Base-by-base conservation (phyloP, 306 rosid genomes). In the Vachellia collinsii region DNA sequence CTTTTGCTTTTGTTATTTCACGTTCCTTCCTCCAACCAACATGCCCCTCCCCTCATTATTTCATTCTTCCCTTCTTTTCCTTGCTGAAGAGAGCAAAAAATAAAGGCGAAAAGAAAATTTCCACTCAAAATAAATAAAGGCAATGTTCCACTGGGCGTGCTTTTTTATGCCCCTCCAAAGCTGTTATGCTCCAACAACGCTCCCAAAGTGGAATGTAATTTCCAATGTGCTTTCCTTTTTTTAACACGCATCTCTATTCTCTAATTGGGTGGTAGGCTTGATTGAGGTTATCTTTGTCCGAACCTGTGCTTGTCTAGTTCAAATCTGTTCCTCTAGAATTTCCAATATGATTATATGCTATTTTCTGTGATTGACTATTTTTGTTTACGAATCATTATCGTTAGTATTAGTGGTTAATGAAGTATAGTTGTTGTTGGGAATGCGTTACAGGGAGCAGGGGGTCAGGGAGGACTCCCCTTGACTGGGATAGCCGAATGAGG, bases 401-500 rank as follows among this genome's bases (percentile, higher is more conserved):
- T 11, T 23, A 11, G 11, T 10, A 23, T 36, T 36, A 64, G 38
- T 36, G 23, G 44, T 36, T 34, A 14, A 64, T 12, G 51, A 0
- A 8, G 48, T 0, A 11, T 44, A 0, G 5, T 1, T 17, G 20
- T 14, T 37, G 5, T 12, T 42, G 51, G 74, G 19, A 43, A 9
- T 42, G 72, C 6, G 3, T 0, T 76, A 48, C 90, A 96, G 99
- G 99, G 13, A 96, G 99, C 74, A 88, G 99, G 78, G 99, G 98
- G 6, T 93, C 98, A 1, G 99, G 99, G 46, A 80, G 99, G 51
- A 93, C 99, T 3, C 97, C 99, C 1, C 83, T 96, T 8, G 97
- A 96, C 76, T 96, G 99, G 99, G 99, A 96, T 53, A 86, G 72
- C 92, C 85, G 99, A 20, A 90, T 92, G 92, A 89, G 79, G 83